Percentiles rank a stretch among this genome's conserved stretches.
Conservation (phyloP, 148 eudicot genomes). For the Limonium bicolor region DNA sequence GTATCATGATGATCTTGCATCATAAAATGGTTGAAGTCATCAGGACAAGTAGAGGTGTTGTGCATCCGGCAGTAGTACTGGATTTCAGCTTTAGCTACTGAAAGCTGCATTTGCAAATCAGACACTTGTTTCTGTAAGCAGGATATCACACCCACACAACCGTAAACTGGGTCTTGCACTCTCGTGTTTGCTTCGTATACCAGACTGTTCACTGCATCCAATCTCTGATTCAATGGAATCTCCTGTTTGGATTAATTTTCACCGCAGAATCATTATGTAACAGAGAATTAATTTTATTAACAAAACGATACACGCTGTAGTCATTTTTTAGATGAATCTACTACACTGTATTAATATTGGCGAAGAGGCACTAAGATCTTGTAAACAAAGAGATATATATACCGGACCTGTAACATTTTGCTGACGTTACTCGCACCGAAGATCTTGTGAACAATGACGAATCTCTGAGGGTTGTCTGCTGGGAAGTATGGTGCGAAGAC, state of each 20-base stretch:
- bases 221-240: conserved; percentile 54
- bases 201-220: conserved; percentile 79
- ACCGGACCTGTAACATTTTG: conserved; percentile 98
- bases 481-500: conserved; percentile 84
- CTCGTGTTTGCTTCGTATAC: conserved; percentile 86
- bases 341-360: too few relatives aligned
- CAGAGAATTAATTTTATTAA: too few relatives aligned
- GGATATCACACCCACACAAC: conserved; percentile 86
- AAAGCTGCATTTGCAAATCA: conserved; percentile 75
- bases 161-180: conserved; percentile 72
- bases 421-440: conserved; percentile 90
- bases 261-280: too few relatives aligned
- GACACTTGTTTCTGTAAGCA: conserved; percentile 68
- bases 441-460: conserved; percentile 85
- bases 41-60: too few relatives aligned
- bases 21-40: too few relatives aligned
- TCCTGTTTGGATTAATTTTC: conserved; percentile 28
- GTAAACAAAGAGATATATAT: conserved; percentile 1
- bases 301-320: too few relatives aligned
- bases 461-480: conserved; percentile 77
- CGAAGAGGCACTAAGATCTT: too few relatives aligned
- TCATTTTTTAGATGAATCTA: too few relatives aligned
- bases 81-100: conserved; percentile 74
- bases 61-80: conserved; percentile 74
- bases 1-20: too few relatives aligned